Evolutionary conservation across 2,329 filamentous ascomycete genomes (phyloP).

Genomic region (Penicillium hesseltinei): DNA sequence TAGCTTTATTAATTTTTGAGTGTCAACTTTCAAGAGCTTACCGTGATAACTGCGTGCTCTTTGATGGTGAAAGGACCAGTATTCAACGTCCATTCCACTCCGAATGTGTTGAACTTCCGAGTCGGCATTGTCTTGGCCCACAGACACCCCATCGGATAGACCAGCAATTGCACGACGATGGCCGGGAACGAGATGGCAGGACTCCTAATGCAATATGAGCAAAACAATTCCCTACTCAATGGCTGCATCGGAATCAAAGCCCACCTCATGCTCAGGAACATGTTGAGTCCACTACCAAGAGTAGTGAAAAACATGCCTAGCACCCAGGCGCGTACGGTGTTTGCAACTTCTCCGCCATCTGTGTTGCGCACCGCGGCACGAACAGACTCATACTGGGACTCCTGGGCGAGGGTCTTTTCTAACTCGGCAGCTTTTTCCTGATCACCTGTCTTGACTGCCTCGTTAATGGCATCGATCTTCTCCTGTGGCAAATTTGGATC

Average conservation of each 20-base stretch:
- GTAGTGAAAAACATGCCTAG: constrained; percentile 57
- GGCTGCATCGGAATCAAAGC: neutral
- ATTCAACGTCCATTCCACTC: constrained; percentile 35
- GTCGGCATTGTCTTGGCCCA: constrained; percentile 37
- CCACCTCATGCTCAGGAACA: constrained; percentile 54
- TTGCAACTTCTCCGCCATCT: constrained; percentile 59
- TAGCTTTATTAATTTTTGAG: neutral
- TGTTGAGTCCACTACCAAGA: constrained; percentile 57
- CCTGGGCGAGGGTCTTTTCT: constrained; percentile 50
- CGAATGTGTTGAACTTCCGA: constrained; percentile 33
- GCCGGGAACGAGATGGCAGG: constrained; percentile 57
- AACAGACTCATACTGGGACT: constrained; percentile 62
- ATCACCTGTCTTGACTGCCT: constrained; percentile 54
- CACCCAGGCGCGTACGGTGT: constrained; percentile 60
- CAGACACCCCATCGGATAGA: constrained; percentile 48
- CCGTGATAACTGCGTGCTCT: constrained; percentile 39
- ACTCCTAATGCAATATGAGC: constrained; percentile 13
- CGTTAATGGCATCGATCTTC: constrained; percentile 58
- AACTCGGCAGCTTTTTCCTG: constrained; percentile 58
- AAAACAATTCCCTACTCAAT: neutral
- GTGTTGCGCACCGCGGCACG: constrained; percentile 62
- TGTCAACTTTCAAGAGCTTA: constrained; percentile 36
- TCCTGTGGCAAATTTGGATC: constrained; percentile 61
- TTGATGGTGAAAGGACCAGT: constrained; percentile 43
- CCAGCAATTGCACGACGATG: constrained; percentile 58